Evolutionary conservation across 2,329 filamentous ascomycete genomes (phyloP), one percentile per base, ranked within the genome.

Genomic region (Shiraia sp.): DNA sequence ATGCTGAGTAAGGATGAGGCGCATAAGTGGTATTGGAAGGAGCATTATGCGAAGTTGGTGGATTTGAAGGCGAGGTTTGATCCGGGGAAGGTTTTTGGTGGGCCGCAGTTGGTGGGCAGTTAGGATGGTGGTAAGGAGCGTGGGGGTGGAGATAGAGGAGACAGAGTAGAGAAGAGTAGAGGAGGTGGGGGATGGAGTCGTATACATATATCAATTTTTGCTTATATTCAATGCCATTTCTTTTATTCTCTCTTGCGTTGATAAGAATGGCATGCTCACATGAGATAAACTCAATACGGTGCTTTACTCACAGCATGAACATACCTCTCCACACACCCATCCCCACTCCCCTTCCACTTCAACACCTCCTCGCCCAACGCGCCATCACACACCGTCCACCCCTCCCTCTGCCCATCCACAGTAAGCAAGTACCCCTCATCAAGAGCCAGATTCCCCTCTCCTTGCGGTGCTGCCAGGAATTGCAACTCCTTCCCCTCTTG

Each of bases 21-120:
- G 4, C 70, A 75, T 51, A 49, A 68, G 22, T 61, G 70, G 42
- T 78, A 79, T 56, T 79, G 71, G 55, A 58, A 70, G 5, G 49
- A 49, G 1, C 56, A 68, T 13, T 70, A 63, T 37, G 40, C 50
- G 7, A 59, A 49, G 40, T 45, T 71, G 49, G 57, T 59, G 17
- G 37, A 48, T 27, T 51, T 71, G 1, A 71, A 71, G 57, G 47
- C 36, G 39, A 51, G 45, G 36, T 67, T 59, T 48, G 68, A 71
- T 45, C 66, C 68, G 1, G 59, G 66, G 42, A 53, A 44, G 39
- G 45, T 57, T 14, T 61, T 63, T 39, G 46, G 47, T 36, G 55
- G 55, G 2, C 57, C 59, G 24, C 59, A 64, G 49, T 32, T 62
- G 39, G 57, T 60, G 10, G 58, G 55, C 0, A 53, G 42, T 35